These are phyloP conservation scores for Penicillium dipodomyicola DNA, from an alignment of 495 filamentous ascomycete species.

Conservation along the genomic window DNA sequence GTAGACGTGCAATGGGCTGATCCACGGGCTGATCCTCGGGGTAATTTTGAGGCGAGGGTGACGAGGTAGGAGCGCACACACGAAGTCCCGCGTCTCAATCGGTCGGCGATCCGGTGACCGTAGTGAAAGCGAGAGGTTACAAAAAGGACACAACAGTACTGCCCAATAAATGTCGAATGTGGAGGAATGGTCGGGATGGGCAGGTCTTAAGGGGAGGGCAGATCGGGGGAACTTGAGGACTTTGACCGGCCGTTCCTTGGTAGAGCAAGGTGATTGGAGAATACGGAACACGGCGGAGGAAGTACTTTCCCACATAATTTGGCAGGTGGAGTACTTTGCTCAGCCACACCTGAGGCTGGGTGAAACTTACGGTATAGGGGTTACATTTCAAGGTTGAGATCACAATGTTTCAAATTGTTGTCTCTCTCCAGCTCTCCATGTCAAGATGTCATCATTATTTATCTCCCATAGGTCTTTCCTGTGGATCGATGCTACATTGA, in stretches of 20 bases:
- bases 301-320: slow-evolving; percentile 9
- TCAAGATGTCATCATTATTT: slow-evolving; percentile 5
- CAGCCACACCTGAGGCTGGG: slow-evolving; percentile 16
- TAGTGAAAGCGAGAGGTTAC: background rate
- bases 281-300: slow-evolving; percentile 15
- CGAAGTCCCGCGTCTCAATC: slow-evolving; percentile 1
- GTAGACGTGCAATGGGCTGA: slow-evolving; percentile 16
- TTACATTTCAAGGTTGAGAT: slow-evolving; percentile 7
- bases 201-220: slow-evolving; percentile 7
- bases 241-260: slow-evolving; percentile 14
- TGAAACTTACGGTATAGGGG: slow-evolving; percentile 3
- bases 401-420: slow-evolving; percentile 6
- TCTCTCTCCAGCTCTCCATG: slow-evolving; percentile 5
- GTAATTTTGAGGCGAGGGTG: slow-evolving; percentile 10
- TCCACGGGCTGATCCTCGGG: slow-evolving; percentile 2
- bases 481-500: slow-evolving; percentile 1
- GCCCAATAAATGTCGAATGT: background rate
- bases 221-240: slow-evolving; percentile 11
- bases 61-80: slow-evolving; percentile 3
- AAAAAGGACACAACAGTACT: background rate
- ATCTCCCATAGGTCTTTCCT: background rate
- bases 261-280: slow-evolving; percentile 9
- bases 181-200: background rate
- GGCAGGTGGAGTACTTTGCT: slow-evolving; percentile 6
- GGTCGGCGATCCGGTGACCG: background rate